Base-by-base conservation (phyloP, 495 filamentous ascomycete species). In the Penicillium simplicissimum region DNA sequence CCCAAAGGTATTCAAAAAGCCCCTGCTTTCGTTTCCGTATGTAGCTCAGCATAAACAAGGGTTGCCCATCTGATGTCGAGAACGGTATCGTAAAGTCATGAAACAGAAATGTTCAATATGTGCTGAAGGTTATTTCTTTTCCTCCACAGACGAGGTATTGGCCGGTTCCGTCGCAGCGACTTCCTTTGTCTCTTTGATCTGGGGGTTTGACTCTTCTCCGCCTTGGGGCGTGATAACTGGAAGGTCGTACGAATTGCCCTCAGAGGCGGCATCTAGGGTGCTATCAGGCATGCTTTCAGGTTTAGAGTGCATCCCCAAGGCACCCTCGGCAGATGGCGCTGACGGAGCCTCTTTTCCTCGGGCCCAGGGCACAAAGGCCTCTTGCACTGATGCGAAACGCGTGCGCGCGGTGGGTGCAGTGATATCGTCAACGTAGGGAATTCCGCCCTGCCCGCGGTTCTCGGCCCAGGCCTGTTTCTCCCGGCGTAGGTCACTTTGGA, bases 391-490 rank as follows among this genome's bases (percentile, higher is more conserved):
- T 47, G 67, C 71, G 36, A 79, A 71, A 34, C 76, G 76, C n/a
- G 77, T 81, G 25, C 76, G 75, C 7, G 72, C 72, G 25, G 66
- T 71, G 3, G 77, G 74, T 21, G 75, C 77, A 15, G 64, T 60
- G 38, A 75, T 70, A 43, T 81, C 76, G 57, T 81, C 78, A 13
- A 67, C 70, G 59, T 70, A 81, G 10, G 55, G 74, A 51, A 76
- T 72, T 13, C 76, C 77, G 21, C 74, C 74, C 59, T 77, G 75
- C 11, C 65, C 74, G 11, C 68, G 66, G 48, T 75, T 72, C 28
- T 74, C 67, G n/a, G 63, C 65, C 89, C 89, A 93, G 7, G 77
- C 71, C 45, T 79, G 75, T 70, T 87, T 86, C 71, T 95, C 90
- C 10, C 80, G 70, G 34, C 80, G 73, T 19, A 95, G 75, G 52